Evolutionary conservation across 1,139 yeast genomes (phyloP).

Genomic region (Waltiozyma sp.): DNA sequence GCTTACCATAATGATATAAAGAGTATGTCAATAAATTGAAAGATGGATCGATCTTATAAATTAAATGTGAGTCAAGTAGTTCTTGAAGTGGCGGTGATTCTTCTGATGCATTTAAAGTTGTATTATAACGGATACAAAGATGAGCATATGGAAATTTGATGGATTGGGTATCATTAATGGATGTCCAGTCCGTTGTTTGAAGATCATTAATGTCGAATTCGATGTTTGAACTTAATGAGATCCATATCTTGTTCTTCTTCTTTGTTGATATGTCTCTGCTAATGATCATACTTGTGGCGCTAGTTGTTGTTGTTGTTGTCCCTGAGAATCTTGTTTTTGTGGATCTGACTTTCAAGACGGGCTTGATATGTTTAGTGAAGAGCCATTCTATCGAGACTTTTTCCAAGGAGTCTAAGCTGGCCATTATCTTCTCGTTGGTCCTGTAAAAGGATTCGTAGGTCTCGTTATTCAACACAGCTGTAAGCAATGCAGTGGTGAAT

Average conservation of each 20-base stretch:
- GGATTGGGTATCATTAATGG: constrained; percentile 10
- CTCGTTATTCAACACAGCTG: constrained; percentile 5
- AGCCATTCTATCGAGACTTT: constrained; percentile 42
- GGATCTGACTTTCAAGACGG: constrained; percentile 31
- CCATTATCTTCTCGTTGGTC: constrained; percentile 4
- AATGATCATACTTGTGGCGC: neutral
- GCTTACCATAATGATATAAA: constrained; percentile 13
- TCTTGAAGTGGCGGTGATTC: constrained; percentile 1
- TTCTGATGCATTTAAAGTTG: constrained; percentile 5
- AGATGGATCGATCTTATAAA: constrained; percentile 23
- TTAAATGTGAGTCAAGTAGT: constrained; percentile 24
- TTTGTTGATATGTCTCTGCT: neutral
- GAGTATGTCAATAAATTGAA: constrained; percentile 24
- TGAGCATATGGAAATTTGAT: constrained; percentile 28
- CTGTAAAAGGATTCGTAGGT: constrained; percentile 7
- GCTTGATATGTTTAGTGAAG: constrained; percentile 36
- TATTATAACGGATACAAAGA: constrained; percentile 10
- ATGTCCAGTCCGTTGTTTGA: constrained; percentile 16
- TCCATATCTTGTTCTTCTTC: constrained; percentile 19
- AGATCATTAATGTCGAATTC: constrained; percentile 10
- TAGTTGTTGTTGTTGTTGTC: neutral
- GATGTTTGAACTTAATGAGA: constrained; percentile 24
- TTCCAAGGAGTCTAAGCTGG: constrained; percentile 27
- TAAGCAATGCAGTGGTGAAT: constrained; percentile 10
- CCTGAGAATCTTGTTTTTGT: constrained; percentile 38